A percentile compares a stretch with the other conserved stretches of the same genome.
Conservation (phyloP, 208 protist genomes). For the Leishmania turanica region DNA sequence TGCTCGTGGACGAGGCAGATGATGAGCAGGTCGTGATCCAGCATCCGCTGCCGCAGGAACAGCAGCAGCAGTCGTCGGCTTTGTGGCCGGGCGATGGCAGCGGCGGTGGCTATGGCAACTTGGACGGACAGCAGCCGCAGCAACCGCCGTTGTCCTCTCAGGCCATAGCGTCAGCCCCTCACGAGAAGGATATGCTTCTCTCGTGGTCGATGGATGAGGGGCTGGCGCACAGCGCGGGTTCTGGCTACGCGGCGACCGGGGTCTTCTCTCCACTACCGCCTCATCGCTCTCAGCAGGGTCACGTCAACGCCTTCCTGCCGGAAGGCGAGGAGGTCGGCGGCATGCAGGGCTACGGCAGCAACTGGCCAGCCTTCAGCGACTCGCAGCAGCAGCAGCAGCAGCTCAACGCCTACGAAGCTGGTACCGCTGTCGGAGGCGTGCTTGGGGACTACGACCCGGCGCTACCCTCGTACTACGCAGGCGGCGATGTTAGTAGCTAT, state of each 20-base stretch:
- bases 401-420: not conserved
- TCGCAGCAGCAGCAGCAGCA: not conserved
- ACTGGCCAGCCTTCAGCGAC: not conserved
- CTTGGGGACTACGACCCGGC: slow-evolving; percentile 6
- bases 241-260: not conserved
- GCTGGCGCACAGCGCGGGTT: slow-evolving; percentile 2
- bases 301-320: not conserved
- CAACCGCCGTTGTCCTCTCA: not conserved
- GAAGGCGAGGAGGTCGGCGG: not conserved
- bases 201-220: slow-evolving; percentile 24
- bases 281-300: not conserved
- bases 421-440: not conserved
- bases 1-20: slow-evolving; percentile 22
- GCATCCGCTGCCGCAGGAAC: not conserved
- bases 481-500: not conserved
- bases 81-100: not conserved
- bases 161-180: not conserved
- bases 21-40: slow-evolving; percentile 9
- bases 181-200: slow-evolving; percentile 20
- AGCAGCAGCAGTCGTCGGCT: not conserved
- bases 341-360: not conserved
- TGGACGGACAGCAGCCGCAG: slow-evolving; percentile 2
- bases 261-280: not conserved
- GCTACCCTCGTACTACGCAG: not conserved
- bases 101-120: not conserved